Evolutionary conservation across 2,329 filamentous ascomycete species (phyloP).

Genomic region (Fusarium dlaminii): DNA sequence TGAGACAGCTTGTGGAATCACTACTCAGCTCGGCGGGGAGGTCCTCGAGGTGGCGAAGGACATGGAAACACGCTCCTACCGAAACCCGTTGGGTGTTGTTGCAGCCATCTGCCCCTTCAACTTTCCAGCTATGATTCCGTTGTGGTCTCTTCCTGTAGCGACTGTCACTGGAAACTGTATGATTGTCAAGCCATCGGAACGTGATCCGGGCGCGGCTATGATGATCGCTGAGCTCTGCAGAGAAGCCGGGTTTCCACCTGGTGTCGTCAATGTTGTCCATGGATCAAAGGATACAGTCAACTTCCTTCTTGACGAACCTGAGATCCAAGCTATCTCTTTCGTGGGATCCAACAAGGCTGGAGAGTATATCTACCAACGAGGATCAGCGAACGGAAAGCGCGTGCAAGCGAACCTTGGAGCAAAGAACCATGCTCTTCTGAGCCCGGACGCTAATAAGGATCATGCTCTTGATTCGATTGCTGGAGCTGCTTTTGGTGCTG

Average conservation of each 20-base stretch:
- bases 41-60: slow-evolving; percentile 83
- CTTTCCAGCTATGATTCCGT: slow-evolving; percentile 86
- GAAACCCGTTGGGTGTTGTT: slow-evolving; percentile 78
- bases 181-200: slow-evolving; percentile 81
- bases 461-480: slow-evolving; percentile 80
- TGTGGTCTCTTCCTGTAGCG: slow-evolving; percentile 83
- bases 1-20: slow-evolving; percentile 78
- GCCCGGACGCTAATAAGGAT: slow-evolving; percentile 85
- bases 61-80: slow-evolving; percentile 83
- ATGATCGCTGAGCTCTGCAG: slow-evolving; percentile 79
- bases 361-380: slow-evolving; percentile 80
- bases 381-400: slow-evolving; percentile 81
- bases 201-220: slow-evolving; percentile 81
- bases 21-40: slow-evolving; percentile 78
- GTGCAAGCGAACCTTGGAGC: slow-evolving; percentile 84
- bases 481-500: slow-evolving; percentile 83
- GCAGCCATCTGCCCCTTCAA: slow-evolving; percentile 84
- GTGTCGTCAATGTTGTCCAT: slow-evolving; percentile 80
- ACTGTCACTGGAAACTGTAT: slow-evolving; percentile 82
- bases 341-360: slow-evolving; percentile 84
- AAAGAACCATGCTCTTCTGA: slow-evolving; percentile 83
- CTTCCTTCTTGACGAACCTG: slow-evolving; percentile 80
- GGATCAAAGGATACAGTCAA: slow-evolving; percentile 79
- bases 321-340: slow-evolving; percentile 82
- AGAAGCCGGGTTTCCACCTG: slow-evolving; percentile 79